Conservation (phyloP, 75 land plant genomes). For the Cupressus sempervirens region DNA sequence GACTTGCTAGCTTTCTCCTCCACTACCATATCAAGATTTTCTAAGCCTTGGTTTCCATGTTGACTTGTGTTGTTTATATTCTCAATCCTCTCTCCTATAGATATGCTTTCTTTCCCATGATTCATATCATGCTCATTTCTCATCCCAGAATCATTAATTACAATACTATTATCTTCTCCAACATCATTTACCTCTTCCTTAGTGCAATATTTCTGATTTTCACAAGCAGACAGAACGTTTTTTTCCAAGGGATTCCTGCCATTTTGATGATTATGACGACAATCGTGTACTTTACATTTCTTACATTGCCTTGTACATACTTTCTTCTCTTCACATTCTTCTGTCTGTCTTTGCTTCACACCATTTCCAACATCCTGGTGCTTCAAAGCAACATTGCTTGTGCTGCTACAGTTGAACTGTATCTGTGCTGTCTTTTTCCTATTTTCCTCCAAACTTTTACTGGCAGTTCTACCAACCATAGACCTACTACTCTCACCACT, state of each 20-base stretch:
- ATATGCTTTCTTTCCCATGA: slow-evolving; percentile 1
- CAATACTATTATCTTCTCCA: neutral
- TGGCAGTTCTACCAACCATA: neutral
- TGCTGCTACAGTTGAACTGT: neutral
- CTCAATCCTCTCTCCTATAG: neutral
- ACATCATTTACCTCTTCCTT: neutral
- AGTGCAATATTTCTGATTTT: neutral
- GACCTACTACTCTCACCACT: neutral
- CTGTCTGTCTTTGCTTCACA: neutral
- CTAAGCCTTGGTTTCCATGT: slow-evolving; percentile 1
- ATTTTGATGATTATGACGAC: neutral
- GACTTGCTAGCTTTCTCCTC: neutral
- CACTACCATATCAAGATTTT: neutral
- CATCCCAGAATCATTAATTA: neutral
- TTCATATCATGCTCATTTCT: neutral
- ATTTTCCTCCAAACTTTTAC: neutral
- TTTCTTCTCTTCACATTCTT: neutral
- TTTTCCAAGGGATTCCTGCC: neutral
- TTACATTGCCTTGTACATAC: neutral
- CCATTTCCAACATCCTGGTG: neutral
- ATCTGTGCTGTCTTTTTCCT: neutral
- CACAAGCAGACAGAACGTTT: neutral
- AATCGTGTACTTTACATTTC: neutral
- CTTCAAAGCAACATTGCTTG: neutral
- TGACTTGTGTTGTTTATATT: neutral